Evolutionary conservation across 1,284 basidiomycete genomes (phyloP).

Genomic region (Puccinia polysora): DNA sequence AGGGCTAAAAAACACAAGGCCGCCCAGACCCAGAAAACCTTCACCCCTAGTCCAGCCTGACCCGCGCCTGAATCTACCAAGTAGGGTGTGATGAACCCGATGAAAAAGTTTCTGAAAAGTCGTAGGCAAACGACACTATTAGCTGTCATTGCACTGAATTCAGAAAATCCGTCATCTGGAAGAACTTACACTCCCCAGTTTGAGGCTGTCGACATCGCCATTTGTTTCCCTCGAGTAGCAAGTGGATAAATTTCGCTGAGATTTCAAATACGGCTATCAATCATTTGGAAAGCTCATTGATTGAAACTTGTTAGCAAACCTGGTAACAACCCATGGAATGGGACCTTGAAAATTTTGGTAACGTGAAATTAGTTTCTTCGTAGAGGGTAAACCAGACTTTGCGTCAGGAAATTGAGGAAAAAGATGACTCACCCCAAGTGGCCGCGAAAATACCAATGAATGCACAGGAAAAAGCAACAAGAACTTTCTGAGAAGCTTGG

Average conservation of each 20-base stretch:
- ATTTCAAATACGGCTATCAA: not conserved
- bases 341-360: conserved; percentile 18
- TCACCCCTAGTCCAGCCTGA: conserved; percentile 65
- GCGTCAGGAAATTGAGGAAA: not conserved
- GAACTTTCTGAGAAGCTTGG: conserved; percentile 59
- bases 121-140: conserved; percentile 38
- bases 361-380: not conserved
- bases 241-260: conserved; percentile 53
- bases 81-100: conserved; percentile 67
- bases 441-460: conserved; percentile 52
- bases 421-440: conserved; percentile 49
- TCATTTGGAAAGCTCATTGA: not conserved
- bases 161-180: conserved; percentile 54
- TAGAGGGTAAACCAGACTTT: no score
- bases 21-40: conserved; percentile 67
- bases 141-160: conserved; percentile 52
- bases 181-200: conserved; percentile 59
- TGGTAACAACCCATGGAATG: conserved; percentile 39
- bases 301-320: conserved; percentile 5
- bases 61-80: conserved; percentile 62
- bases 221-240: conserved; percentile 69
- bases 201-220: conserved; percentile 66
- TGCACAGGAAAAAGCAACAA: conserved; percentile 58
- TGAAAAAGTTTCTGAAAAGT: conserved; percentile 57
- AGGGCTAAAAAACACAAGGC: conserved; percentile 48